Evolutionary conservation across 257 asterid genomes (phyloP), one percentile per base, ranked within the genome.

Genomic region (Voacanga thouarsii): DNA sequence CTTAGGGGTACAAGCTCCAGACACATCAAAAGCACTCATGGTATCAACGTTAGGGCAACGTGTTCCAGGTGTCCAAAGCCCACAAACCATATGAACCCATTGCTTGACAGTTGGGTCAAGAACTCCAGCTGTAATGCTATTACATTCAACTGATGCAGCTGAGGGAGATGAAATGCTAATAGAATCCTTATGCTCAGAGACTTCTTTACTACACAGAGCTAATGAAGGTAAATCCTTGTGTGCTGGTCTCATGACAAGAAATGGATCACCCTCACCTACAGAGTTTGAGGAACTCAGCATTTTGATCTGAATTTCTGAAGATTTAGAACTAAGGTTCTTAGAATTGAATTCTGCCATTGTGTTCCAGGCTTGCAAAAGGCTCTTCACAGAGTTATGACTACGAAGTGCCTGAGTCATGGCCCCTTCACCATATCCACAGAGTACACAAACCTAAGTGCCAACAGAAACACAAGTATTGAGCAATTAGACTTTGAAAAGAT

Each of bases 31-130:
- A 39, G 82, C 77, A 74, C 82, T 82, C 85, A 82, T 74, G 41
- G 85, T 59, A 57, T 74, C 75, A 71, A 74, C 82, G 68, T 78
- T 78, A 55, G 82, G 82, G 69, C 85, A 82, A 4, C 74, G 70
- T 10, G 85, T 78, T 33, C 74, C 77, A 6, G 85, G 85, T 57
- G 85, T 82, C 85, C 85, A 82, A 66, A 82, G 85, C 67, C 85
- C 85, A 74, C 85, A 82, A 74, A 82, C 85, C 77, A 82, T 75
- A 63, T 82, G 85, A 47, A 82, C 85, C 85, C 85, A 82, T 67
- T 82, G 85, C 75, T 82, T 82, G 26, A 82, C 82, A 16, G 63
- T 66, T 66, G 80, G 49, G 77, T 82, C 82, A 23, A 78, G 59
- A 73, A 57, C 44, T 44, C 82, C 82, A 66, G 63, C 79, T 45